Conservation (phyloP, 129 eudicot genomes). For the Arctium lappa region DNA sequence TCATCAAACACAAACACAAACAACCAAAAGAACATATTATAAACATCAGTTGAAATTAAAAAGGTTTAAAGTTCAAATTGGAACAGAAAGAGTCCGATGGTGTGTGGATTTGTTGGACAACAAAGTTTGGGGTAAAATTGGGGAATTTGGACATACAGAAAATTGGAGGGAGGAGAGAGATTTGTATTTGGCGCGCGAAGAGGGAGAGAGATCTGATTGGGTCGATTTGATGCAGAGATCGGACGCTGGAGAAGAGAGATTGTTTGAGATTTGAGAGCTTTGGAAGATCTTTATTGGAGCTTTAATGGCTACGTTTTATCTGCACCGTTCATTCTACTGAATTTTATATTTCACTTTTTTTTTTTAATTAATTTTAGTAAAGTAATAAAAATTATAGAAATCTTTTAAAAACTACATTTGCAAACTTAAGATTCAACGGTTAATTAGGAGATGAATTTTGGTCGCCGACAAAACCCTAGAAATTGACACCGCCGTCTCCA, state of each 20-base stretch:
- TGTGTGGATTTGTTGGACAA: not conserved
- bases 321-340: slow-evolving; percentile 24
- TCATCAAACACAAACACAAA: not conserved
- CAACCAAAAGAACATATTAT: not conserved
- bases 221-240: slow-evolving; percentile 33
- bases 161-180: slow-evolving; percentile 8
- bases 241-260: slow-evolving; percentile 57
- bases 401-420: not conserved
- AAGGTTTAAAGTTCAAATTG: not conserved
- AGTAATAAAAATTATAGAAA: not conserved
- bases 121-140: slow-evolving; percentile 4
- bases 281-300: slow-evolving; percentile 20
- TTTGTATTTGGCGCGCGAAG: slow-evolving; percentile 43
- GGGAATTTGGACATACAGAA: slow-evolving; percentile 16
- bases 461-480: not conserved
- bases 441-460: not conserved
- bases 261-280: not conserved
- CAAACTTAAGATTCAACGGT: not conserved
- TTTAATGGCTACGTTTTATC: slow-evolving; percentile 18
- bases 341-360: not conserved
- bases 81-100: not conserved
- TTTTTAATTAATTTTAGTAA: not conserved
- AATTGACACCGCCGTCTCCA: not conserved
- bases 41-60: not conserved
- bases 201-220: slow-evolving; percentile 25